Percentiles rank a stretch among this genome's conserved stretches.
phyloP scores from a whole-genome alignment of 768 basidiomycete genomes.

The Termitomyces sp. region DNA sequence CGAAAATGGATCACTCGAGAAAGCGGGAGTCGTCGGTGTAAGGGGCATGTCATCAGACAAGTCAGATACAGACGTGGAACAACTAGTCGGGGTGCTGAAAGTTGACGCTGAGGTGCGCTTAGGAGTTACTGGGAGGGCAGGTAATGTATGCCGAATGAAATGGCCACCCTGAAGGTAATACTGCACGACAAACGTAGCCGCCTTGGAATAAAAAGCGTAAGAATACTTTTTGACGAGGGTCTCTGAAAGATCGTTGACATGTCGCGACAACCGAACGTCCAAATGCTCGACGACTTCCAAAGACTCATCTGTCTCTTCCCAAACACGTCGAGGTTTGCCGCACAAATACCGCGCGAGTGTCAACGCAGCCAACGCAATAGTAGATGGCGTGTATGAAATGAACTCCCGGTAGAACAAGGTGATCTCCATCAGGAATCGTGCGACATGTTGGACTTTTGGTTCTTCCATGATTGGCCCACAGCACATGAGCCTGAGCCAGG shows the following conservation, averaged over 20 bases:
- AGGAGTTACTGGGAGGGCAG: constrained; percentile 66
- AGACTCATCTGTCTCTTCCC: constrained; percentile 83
- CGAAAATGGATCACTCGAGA: constrained; percentile 58
- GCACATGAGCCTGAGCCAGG: constrained; percentile 88
- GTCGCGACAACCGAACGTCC: constrained; percentile 81
- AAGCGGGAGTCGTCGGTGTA: constrained; percentile 73
- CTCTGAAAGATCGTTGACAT: constrained; percentile 91
- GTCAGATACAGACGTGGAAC: constrained; percentile 70
- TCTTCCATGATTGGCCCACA: constrained; percentile 78
- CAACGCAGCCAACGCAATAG: constrained; percentile 86
- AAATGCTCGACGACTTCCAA: constrained; percentile 82
- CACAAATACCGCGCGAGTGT: constrained; percentile 88
- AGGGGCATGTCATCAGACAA: constrained; percentile 80
- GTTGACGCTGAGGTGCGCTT: constrained; percentile 51
- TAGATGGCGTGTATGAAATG: constrained; percentile 78
- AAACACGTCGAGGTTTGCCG: constrained; percentile 70
- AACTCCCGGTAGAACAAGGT: constrained; percentile 98
- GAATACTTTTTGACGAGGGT: constrained; percentile 99
- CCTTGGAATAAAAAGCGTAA: constrained; percentile 93
- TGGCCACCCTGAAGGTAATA: constrained; percentile 89
- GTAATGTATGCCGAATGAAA: constrained; percentile 47
- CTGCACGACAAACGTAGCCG: constrained; percentile 89
- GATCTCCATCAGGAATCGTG: constrained; percentile 98
- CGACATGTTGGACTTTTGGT: constrained; percentile 88
- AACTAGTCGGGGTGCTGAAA: constrained; percentile 72